Percentiles rank a stretch among this genome's conserved stretches.
phyloP scores from a whole-genome alignment of 192 early-diverging fungal genomes.

The Gryganskiella cystojenkinii region DNA sequence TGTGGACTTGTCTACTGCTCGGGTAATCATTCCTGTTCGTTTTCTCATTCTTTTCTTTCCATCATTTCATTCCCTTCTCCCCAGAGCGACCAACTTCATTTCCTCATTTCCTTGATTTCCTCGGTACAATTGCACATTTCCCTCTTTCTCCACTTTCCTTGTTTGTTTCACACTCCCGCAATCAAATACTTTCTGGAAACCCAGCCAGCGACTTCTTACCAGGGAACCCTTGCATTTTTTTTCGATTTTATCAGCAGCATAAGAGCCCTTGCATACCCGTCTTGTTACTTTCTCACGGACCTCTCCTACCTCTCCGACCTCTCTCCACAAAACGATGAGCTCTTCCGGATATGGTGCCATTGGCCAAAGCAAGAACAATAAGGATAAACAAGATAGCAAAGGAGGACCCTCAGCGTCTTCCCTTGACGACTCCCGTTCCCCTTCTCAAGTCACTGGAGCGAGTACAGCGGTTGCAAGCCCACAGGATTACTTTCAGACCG shows the following conservation, averaged over 20 bases:
- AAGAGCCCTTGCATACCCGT: not conserved
- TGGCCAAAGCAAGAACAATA: slow-evolving; percentile 4
- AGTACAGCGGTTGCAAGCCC: not conserved
- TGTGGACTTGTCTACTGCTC: not conserved
- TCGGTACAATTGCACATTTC: not conserved
- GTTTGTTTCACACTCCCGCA: no score
- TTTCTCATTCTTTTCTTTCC: not conserved
- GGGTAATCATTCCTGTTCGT: not conserved
- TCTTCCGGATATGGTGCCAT: slow-evolving; percentile 39
- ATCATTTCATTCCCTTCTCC: not conserved
- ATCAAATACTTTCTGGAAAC: no score
- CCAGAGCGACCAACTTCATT: not conserved
- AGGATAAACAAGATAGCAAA: not conserved
- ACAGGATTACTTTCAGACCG: not conserved
- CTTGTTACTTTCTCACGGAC: not conserved
- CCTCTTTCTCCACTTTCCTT: not conserved
- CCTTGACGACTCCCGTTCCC: not conserved
- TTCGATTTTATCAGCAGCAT: not conserved
- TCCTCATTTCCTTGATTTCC: not conserved
- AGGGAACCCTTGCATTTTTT: not conserved
- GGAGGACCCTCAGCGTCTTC: slow-evolving; percentile 1
- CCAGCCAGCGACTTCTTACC: no score
- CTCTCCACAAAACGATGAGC: slow-evolving; percentile 14
- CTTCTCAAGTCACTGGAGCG: no score
- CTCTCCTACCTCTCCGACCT: not conserved